These are phyloP conservation scores for Dianthus caryophyllus DNA, from an alignment of 148 eudicot genomes.

Conservation along the genomic window DNA sequence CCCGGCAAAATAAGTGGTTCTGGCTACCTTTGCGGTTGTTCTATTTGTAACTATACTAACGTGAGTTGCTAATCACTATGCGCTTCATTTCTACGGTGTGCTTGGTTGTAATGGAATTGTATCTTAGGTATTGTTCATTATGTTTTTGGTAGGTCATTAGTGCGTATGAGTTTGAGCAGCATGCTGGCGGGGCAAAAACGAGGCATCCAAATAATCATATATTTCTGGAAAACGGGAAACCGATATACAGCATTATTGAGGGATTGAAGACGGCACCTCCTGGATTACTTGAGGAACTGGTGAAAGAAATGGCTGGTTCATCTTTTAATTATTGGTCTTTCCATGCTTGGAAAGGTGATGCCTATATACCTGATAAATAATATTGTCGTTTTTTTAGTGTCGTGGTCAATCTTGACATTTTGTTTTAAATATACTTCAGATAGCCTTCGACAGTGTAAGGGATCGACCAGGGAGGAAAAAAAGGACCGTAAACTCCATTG, in stretches of 20 bases:
- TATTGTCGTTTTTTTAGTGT: conserved; percentile 5
- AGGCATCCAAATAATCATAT: conserved; percentile 95
- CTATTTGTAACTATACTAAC: conserved; percentile 58
- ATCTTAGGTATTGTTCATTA: conserved; percentile 7
- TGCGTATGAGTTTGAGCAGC: conserved; percentile 95
- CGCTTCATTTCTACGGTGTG: not conserved
- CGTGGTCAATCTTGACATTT: not conserved
- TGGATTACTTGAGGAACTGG: conserved; percentile 57
- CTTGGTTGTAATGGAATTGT: not conserved
- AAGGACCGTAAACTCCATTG: conserved; percentile 26
- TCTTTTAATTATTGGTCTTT: conserved; percentile 62
- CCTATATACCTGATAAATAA: not conserved
- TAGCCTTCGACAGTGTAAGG: conserved; percentile 35
- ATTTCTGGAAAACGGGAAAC: conserved; percentile 86
- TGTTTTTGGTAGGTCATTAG: conserved; percentile 54
- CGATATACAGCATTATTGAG: conserved; percentile 78
- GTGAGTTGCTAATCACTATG: conserved; percentile 34
- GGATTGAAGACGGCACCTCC: conserved; percentile 69
- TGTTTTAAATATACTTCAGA: conserved; percentile 38
- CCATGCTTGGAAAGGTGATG: conserved; percentile 75
- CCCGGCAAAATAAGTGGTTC: conserved; percentile 57
- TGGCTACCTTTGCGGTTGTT: conserved; percentile 89
- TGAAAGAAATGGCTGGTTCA: conserved; percentile 75
- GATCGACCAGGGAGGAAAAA: conserved; percentile 27
- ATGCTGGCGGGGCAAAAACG: conserved; percentile 79